Conservation (phyloP, 2,329 filamentous ascomycete genomes). For the Esteya vermicola region DNA sequence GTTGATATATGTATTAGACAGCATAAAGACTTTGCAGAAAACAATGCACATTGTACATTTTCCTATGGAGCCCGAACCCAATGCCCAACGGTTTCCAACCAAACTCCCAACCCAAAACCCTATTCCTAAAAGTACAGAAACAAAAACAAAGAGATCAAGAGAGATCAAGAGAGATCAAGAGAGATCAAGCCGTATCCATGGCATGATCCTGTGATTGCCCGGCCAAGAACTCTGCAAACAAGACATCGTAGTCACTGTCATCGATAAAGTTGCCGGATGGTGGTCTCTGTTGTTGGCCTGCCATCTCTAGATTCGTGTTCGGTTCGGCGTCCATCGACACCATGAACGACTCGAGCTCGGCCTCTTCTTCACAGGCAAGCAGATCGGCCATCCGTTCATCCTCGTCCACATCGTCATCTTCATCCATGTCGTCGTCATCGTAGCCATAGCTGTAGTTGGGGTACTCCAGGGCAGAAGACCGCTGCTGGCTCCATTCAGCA, state of each 20-base stretch:
- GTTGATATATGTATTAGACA: too few species aligned
- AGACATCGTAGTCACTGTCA: conserved; percentile 45
- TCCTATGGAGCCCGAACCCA: too few species aligned
- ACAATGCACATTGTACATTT: too few species aligned
- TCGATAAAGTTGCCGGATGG: conserved; percentile 24
- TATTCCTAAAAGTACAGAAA: too few species aligned
- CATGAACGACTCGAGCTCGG: conserved; percentile 43
- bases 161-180: too few species aligned
- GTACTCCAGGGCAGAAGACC: neutral
- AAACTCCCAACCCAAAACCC: neutral
- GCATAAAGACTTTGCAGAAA: too few species aligned
- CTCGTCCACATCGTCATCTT: conserved; percentile 13
- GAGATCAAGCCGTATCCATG: conserved; percentile 32
- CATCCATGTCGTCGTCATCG: conserved; percentile 5
- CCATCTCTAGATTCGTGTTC: neutral
- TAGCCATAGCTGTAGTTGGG: neutral
- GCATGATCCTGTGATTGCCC: conserved; percentile 23
- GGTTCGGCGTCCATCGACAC: conserved; percentile 25
- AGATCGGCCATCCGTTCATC: conserved; percentile 41
- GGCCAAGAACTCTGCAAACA: conserved; percentile 53
- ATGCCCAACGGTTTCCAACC: too few species aligned
- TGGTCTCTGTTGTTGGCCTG: conserved; percentile 6
- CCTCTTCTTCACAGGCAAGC: conserved; percentile 35
- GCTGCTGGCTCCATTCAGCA: conserved; percentile 19
- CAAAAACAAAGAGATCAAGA: neutral